phyloP scores from a whole-genome alignment of 345 rosid species.

The Salix caprea region DNA sequence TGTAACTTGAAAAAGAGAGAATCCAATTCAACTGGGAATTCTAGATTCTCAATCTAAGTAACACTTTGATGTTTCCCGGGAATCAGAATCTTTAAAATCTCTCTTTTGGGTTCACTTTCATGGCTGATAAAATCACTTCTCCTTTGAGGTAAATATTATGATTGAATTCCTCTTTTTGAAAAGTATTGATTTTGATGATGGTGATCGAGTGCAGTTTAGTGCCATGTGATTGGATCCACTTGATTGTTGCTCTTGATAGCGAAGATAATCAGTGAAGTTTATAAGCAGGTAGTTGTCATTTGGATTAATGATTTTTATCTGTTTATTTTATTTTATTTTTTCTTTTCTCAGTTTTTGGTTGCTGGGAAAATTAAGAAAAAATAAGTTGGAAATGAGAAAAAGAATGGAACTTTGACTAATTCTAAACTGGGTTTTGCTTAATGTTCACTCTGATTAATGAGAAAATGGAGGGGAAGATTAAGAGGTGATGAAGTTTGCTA shows the following conservation, averaged over 20 bases:
- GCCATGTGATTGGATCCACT: slow-evolving; percentile 29
- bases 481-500: not conserved
- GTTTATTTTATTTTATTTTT: not conserved
- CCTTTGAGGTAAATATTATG: slow-evolving; percentile 28
- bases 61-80: slow-evolving; percentile 4
- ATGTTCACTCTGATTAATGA: slow-evolving; percentile 11
- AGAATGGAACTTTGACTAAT: not conserved
- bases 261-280: slow-evolving; percentile 12
- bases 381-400: not conserved
- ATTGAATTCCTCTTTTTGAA: slow-evolving; percentile 3
- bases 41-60: slow-evolving; percentile 6
- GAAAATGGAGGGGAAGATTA: slow-evolving; percentile 4
- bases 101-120: slow-evolving; percentile 6
- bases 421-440: not conserved
- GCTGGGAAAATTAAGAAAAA: not conserved
- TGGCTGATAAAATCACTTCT: slow-evolving; percentile 28
- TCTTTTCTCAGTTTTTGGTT: not conserved
- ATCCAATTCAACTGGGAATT: slow-evolving; percentile 8
- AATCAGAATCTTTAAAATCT: slow-evolving; percentile 1
- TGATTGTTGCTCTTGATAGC: slow-evolving; percentile 19
- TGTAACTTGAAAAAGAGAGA: slow-evolving; percentile 5
- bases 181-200: not conserved
- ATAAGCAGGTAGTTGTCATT: slow-evolving; percentile 27
- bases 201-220: slow-evolving; percentile 20
- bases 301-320: not conserved